Percentiles rank a stretch among this genome's conserved stretches.
Evolutionary conservation across 2,329 filamentous ascomycete genomes (phyloP).

Genomic region (Ophiostoma triangulosporum): DNA sequence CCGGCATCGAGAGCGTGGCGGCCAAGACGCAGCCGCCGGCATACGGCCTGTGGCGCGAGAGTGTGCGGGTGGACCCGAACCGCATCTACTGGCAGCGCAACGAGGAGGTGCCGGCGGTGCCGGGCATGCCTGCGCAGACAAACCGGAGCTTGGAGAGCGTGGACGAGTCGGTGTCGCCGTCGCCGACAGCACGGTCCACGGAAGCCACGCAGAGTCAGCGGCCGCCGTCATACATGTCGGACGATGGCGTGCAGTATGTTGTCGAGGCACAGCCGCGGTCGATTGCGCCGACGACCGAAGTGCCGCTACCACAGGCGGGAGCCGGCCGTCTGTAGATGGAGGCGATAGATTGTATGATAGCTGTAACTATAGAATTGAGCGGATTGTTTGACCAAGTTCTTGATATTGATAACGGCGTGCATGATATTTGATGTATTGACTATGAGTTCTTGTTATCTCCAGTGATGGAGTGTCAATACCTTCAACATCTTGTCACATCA

Average conservation of each 20-base stretch:
- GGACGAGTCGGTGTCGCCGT: no score
- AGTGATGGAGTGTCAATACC: no score
- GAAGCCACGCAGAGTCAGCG: constrained; percentile 22
- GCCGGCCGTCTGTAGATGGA: constrained; percentile 20
- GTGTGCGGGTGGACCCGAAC: constrained; percentile 71
- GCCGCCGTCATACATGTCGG: constrained; percentile 64
- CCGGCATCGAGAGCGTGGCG: constrained; percentile 39
- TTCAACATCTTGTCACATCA: no score
- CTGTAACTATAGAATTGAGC: no score
- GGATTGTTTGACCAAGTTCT: no score
- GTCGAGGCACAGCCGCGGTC: constrained; percentile 52
- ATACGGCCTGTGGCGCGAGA: constrained; percentile 74
- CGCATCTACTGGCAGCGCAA: constrained; percentile 70
- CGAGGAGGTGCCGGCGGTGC: constrained; percentile 20
- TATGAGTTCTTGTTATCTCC: no score
- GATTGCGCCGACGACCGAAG: constrained; percentile 32
- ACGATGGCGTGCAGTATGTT: constrained; percentile 62
- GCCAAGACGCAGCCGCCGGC: constrained; percentile 58
- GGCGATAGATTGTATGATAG: no score
- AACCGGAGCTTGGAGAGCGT: no score
- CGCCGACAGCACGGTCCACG: constrained; percentile 15
- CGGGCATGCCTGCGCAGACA: background rate
- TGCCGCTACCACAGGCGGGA: constrained; percentile 36
- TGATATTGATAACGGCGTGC: no score
- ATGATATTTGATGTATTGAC: no score